Conservation (phyloP, 2,329 filamentous ascomycete species). For the Myrmaecium sp. region DNA sequence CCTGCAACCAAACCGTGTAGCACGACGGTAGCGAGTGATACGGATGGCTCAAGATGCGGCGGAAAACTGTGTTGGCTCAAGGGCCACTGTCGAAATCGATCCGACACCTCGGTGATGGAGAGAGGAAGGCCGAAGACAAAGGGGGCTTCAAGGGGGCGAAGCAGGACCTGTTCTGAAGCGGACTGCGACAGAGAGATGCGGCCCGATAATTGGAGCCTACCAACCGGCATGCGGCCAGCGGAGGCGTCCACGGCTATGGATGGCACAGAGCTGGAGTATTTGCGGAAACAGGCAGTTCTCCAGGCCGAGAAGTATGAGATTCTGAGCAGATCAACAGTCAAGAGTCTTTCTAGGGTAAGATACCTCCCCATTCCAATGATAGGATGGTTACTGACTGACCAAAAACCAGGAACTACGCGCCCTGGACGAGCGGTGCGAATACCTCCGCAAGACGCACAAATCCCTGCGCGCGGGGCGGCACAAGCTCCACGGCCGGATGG, state of each 20-base stretch:
- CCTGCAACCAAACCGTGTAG: no score
- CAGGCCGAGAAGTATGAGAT: conserved; percentile 25
- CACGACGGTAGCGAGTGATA: no score
- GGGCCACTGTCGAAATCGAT: conserved; percentile 17
- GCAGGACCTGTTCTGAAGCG: conserved; percentile 17
- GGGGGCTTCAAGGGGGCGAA: conserved; percentile 14
- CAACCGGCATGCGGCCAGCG: conserved; percentile 18
- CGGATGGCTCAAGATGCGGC: no score
- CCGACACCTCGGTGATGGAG: conserved; percentile 22
- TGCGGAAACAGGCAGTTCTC: conserved; percentile 21
- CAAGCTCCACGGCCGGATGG: conserved; percentile 61
- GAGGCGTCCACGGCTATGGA: conserved; percentile 18
- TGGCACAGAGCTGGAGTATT: conserved; percentile 17
- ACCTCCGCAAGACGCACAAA: conserved; percentile 59
- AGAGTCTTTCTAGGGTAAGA: conserved; percentile 42
- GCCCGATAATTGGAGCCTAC: conserved; percentile 19
- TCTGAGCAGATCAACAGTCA: conserved; percentile 21
- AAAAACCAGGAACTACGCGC: conserved; percentile 46
- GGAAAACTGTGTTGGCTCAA: no score
- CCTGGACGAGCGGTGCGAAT: conserved; percentile 63
- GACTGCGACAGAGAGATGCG: conserved; percentile 10
- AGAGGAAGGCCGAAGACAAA: conserved; percentile 18
- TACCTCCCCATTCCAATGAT: background rate
- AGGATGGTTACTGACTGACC: conserved; percentile 12
- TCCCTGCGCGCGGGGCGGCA: conserved; percentile 59